Evolutionary conservation across 2,329 filamentous ascomycete genomes (phyloP), one percentile per base, ranked within the genome.

Genomic region (Penicillium griseofulvum): DNA sequence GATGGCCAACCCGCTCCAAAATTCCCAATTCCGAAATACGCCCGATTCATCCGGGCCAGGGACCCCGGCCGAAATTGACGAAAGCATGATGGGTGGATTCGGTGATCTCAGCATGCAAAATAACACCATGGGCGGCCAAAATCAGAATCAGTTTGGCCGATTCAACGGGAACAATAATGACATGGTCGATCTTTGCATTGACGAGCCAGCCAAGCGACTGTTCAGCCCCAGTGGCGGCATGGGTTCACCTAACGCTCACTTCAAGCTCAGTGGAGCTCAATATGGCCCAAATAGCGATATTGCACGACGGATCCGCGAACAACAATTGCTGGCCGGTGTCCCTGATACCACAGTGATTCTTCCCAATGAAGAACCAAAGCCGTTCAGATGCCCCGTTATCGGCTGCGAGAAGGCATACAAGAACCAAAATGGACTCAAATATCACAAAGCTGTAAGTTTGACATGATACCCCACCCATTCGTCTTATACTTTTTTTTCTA

Each of bases 391-490:
- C 68, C 94, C 94, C 1, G 94, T 99, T 48, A 96, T 99, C 71
- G 94, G 94, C 6, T 99, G 94, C 69, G 94, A 97, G 74, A 99
- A 99, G 80, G 93, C 94, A 0, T 99, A 99, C 79, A 99, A 99
- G 82, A 99, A 99, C 74, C 94, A 97, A 73, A 99, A 99, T 65
- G 94, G 94, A 47, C 81, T 99, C 54, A 99, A 97, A 84, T 99
- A 91, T 67, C 86, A 88, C 76, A 88, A 88, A 76, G 79, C 82
- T 69, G 83, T 84, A 77, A 75, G 81, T 78, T 37, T 56, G 14
- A 24, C 12, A 37, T 26, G 43, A 16, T 50, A 4, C 6, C 65
- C 79, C 77, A 8, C 47, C 33, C 42, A 34, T 29, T 48, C n/a
- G 47, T 59, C 34, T 51, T 48, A 26, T 14, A n/a, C 9, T 6